These are phyloP conservation scores for Cordyceps tenuipes DNA, from an alignment of 2,329 filamentous ascomycete genomes.

Conservation along the genomic window DNA sequence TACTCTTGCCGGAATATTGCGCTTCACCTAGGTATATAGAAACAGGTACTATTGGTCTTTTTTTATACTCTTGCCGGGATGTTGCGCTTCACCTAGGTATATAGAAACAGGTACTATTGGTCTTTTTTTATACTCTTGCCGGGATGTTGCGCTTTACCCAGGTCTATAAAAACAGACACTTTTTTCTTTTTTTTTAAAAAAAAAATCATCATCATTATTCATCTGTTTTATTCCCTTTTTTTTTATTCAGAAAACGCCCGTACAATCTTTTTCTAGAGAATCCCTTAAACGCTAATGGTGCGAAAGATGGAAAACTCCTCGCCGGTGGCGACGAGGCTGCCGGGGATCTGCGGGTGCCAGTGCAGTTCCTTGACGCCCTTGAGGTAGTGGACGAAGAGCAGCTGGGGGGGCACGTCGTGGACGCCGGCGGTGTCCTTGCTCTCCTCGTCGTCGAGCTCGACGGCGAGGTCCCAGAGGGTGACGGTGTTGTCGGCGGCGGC, in stretches of 20 bases:
- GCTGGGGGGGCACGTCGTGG: conserved; percentile 83
- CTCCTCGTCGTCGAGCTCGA: conserved; percentile 96
- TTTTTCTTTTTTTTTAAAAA: background rate
- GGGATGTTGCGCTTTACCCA: background rate
- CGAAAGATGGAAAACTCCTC: conserved; percentile 81
- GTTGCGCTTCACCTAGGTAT: background rate
- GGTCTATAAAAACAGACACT: background rate
- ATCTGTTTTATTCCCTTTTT: too few species aligned
- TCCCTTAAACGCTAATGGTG: conserved; percentile 72
- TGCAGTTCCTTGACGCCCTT: conserved; percentile 91
- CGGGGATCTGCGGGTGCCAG: conserved; percentile 95
- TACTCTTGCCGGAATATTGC: background rate
- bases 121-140: background rate
- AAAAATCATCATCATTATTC: too few species aligned
- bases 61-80: background rate
- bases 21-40: background rate
- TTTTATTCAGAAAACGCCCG: too few species aligned
- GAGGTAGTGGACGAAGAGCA: conserved; percentile 95
- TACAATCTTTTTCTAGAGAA: background rate
- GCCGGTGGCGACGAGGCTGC: conserved; percentile 81
- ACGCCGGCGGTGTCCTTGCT: conserved; percentile 80
- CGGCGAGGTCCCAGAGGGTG: conserved; percentile 92
- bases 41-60: background rate
- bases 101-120: background rate
- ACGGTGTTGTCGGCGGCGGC: conserved; percentile 90